phyloP scores from a whole-genome alignment of 495 filamentous ascomycete species.

The Tuber calosporum region DNA sequence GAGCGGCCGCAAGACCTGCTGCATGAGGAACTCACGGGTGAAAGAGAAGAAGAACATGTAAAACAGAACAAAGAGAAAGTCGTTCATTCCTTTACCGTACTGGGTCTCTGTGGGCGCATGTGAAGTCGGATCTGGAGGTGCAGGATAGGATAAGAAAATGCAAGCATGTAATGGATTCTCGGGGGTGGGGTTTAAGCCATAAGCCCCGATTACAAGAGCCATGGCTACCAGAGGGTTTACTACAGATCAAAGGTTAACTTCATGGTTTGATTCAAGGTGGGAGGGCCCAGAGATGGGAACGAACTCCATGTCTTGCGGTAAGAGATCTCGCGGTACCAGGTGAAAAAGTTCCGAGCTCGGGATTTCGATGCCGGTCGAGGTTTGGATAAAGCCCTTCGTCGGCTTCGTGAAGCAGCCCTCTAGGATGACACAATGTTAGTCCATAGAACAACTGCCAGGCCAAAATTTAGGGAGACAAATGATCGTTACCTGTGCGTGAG shows the following conservation, averaged over 20 bases:
- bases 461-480: background rate
- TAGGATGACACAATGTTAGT: conserved; percentile 16
- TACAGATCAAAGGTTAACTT: conserved; percentile 20
- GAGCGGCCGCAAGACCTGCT: conserved; percentile 74
- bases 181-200: conserved; percentile 68
- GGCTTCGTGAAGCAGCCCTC: conserved; percentile 37
- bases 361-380: conserved; percentile 17
- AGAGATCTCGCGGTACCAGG: conserved; percentile 39
- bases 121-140: conserved; percentile 50
- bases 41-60: conserved; percentile 86
- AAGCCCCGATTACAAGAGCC: conserved; percentile 57
- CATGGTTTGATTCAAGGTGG: background rate
- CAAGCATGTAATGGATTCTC: conserved; percentile 78
- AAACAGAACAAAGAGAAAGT: conserved; percentile 81
- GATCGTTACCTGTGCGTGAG: conserved; percentile 34
- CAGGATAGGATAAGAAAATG: conserved; percentile 87
- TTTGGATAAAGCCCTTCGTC: conserved; percentile 33
- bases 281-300: background rate
- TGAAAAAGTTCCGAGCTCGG: conserved; percentile 27
- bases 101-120: conserved; percentile 50
- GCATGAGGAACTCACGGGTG: conserved; percentile 95
- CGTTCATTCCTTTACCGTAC: conserved; percentile 83
- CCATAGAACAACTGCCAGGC: conserved; percentile 3
- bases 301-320: conserved; percentile 42
- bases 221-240: conserved; percentile 69